Evolutionary conservation across 495 filamentous ascomycete genomes (phyloP), one percentile per base, ranked within the genome.

Genomic region (Terfezia claveryi): DNA sequence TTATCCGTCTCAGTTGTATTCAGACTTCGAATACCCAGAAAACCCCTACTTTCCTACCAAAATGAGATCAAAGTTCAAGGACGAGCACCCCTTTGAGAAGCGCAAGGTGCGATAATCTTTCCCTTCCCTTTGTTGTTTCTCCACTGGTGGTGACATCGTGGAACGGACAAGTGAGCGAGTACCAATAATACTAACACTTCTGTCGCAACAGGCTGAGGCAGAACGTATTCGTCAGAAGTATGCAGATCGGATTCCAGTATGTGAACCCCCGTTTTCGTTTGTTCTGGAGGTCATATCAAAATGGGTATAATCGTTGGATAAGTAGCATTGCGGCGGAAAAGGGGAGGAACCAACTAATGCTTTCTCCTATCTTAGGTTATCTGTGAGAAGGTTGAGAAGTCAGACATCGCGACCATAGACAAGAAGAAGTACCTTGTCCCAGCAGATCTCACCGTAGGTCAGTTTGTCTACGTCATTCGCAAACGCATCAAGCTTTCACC

Each of bases 381-480:
- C 71, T 99, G 91, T 75, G 91, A 96, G 70, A 99, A 99, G 71
- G 91, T 95, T 61, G 91, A 99, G 73, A 96, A 95, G 71, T 87
- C 81, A 49, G 91, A 99, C 68, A 99, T 99, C 64, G 91, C 91
- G 44, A 99, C 92, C 57, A 99, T 99, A 77, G 91, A 99, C 75
- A 99, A 99, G 81, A 99, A 99, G 80, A 99, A 99, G 74, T 99
- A 99, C 66, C 79, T 99, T 8, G 91, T 99, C 16, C 91, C 91
- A 1, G 86, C 91, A 57, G 91, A 99, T 67, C 80, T 99, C 61
- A 99, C 92, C 55, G 91, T 99, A 44, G 91, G 91, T 62, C 91
- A 99, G 81, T 99, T 99, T 69, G 91, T 99, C 73, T 99, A 99
- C 69, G 91, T 99, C 51, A 99, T 99, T 72, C 87, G 91, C 68